These are phyloP conservation scores for Hypoxylon cercidicola DNA, from an alignment of 495 filamentous ascomycete species.

Conservation along the genomic window DNA sequence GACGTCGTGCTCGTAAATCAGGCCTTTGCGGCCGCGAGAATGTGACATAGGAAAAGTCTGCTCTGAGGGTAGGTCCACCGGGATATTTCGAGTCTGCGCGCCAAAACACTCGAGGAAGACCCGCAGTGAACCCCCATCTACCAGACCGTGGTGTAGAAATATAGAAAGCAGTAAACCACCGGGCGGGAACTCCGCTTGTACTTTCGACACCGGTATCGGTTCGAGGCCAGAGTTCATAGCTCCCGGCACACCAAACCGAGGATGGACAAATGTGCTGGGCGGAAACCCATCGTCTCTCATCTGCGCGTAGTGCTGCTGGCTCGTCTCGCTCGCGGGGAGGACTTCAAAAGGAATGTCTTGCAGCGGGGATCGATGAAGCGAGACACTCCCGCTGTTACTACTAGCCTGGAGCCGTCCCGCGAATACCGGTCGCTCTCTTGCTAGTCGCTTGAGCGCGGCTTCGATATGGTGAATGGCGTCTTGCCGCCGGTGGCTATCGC, in stretches of 20 bases:
- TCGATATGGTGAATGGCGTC: slow-evolving; percentile 43
- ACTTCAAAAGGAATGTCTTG: slow-evolving; percentile 46
- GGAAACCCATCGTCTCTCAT: slow-evolving; percentile 45
- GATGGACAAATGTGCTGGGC: slow-evolving; percentile 41
- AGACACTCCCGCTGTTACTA: slow-evolving; percentile 38
- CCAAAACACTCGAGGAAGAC: slow-evolving; percentile 63
- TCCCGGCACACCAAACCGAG: slow-evolving; percentile 35
- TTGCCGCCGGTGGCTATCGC: slow-evolving; percentile 36
- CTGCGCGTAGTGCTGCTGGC: slow-evolving; percentile 39
- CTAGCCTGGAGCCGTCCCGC: slow-evolving; percentile 46
- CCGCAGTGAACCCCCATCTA: slow-evolving; percentile 56
- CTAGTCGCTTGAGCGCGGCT: slow-evolving; percentile 40
- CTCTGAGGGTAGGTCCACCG: slow-evolving; percentile 33
- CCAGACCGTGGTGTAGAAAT: slow-evolving; percentile 49
- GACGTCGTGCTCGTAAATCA: slow-evolving; percentile 29
- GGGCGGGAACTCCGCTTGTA: slow-evolving; percentile 44
- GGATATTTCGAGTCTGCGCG: slow-evolving; percentile 39
- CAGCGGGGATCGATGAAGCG: slow-evolving; percentile 38
- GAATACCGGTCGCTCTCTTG: slow-evolving; percentile 44
- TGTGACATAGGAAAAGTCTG: slow-evolving; percentile 38
- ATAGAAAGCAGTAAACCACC: slow-evolving; percentile 50
- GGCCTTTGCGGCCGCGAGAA: slow-evolving; percentile 29
- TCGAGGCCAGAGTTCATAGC: slow-evolving; percentile 30
- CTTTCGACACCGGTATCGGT: slow-evolving; percentile 45
- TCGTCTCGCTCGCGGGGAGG: slow-evolving; percentile 26